These are phyloP conservation scores for Torulaspora globosa DNA, from an alignment of 1,139 yeast genomes.

Conservation along the genomic window DNA sequence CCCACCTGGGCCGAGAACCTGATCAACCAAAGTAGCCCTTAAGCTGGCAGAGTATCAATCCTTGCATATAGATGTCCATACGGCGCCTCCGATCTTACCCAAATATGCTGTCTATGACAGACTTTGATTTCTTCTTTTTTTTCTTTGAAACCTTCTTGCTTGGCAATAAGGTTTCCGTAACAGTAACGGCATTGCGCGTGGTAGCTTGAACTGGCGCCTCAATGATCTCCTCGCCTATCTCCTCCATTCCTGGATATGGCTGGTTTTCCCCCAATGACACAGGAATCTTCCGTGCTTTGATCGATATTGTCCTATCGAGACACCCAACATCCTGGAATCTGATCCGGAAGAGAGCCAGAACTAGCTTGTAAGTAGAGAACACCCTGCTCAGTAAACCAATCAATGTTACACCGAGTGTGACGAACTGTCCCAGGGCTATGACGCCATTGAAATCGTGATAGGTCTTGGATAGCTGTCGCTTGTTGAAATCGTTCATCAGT, in stretches of 20 bases:
- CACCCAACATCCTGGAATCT: constrained; percentile 10
- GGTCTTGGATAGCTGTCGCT: constrained; percentile 20
- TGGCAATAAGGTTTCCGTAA: neutral
- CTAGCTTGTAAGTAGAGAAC: constrained; percentile 31
- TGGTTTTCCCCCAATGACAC: neutral
- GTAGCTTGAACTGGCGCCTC: neutral
- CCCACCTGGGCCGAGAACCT: constrained; percentile 73
- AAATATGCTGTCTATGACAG: constrained; percentile 59
- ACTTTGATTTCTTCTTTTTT: constrained; percentile 45
- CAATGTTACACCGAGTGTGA: constrained; percentile 67
- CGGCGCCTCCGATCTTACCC: constrained; percentile 34
- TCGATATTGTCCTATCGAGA: constrained; percentile 2
- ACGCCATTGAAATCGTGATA: constrained; percentile 64
- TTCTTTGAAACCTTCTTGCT: constrained; percentile 33
- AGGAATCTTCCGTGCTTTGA: neutral
- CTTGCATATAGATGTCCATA: constrained; percentile 1
- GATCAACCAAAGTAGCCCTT: constrained; percentile 14
- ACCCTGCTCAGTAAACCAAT: constrained; percentile 55
- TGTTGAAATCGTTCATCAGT: constrained; percentile 18
- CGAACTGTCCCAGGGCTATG: constrained; percentile 72
- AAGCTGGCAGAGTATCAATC: constrained; percentile 3
- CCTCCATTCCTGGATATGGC: constrained; percentile 12
- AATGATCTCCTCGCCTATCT: constrained; percentile 21
- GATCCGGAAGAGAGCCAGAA: constrained; percentile 31
- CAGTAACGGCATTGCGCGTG: neutral